These are phyloP conservation scores for Aspergillus bertholletiae DNA, from an alignment of 495 filamentous ascomycete species.

Conservation along the genomic window DNA sequence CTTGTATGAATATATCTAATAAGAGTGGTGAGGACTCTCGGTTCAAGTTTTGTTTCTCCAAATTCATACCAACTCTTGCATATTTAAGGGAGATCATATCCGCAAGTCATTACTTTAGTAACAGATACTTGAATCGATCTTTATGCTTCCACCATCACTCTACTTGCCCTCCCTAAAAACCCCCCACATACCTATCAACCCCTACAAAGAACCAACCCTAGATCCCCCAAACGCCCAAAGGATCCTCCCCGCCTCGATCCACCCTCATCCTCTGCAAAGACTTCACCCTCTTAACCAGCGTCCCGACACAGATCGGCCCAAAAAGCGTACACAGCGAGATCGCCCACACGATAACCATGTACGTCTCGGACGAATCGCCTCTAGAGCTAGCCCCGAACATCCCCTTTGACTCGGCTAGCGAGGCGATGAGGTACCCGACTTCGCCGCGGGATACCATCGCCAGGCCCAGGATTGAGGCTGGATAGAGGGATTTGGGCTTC, in stretches of 20 bases:
- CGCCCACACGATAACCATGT: conserved; percentile 70
- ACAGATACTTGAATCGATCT: no score
- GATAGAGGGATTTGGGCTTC: conserved; percentile 56
- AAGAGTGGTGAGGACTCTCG: no score
- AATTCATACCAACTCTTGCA: no score
- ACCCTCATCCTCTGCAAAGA: conserved; percentile 26
- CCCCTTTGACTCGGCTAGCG: conserved; percentile 57
- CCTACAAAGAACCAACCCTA: no score
- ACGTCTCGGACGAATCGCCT: conserved; percentile 40
- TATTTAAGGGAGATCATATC: no score
- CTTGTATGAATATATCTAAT: no score
- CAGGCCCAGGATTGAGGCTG: conserved; percentile 52
- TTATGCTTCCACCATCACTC: neutral
- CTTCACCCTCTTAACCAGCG: conserved; percentile 51
- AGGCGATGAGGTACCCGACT: conserved; percentile 74
- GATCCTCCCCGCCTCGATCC: conserved; percentile 23
- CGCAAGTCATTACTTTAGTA: no score
- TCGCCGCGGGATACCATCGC: conserved; percentile 78
- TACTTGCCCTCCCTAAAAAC: neutral
- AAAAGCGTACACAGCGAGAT: conserved; percentile 70
- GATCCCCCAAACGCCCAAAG: conserved; percentile 37
- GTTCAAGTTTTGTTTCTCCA: no score
- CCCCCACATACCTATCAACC: neutral
- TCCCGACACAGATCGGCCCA: conserved; percentile 66
- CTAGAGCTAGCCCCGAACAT: conserved; percentile 40